phyloP scores from a whole-genome alignment of 352 stramenopile genomes.

The Phytophthora vignae region DNA sequence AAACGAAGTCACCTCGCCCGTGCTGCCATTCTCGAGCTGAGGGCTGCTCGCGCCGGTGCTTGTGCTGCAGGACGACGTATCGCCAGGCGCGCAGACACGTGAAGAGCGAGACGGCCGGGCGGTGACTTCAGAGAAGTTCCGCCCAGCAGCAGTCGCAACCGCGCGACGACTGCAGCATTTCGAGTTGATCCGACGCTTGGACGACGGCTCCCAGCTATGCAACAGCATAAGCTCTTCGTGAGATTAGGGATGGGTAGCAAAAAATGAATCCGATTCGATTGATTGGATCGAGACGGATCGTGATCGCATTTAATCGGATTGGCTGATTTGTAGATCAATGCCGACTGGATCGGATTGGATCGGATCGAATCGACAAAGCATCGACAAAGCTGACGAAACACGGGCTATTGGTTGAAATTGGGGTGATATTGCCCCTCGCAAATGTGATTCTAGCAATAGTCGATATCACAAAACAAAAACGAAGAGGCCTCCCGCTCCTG shows the following conservation, averaged over 20 bases:
- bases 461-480: no score
- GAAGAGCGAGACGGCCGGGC: conserved; percentile 40
- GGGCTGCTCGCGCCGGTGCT: conserved; percentile 42
- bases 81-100: conserved; percentile 57
- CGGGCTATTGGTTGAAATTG: no score
- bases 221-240: background rate
- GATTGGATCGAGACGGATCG: no score
- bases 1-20: conserved; percentile 42
- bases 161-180: conserved; percentile 19
- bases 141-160: conserved; percentile 42
- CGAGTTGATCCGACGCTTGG: conserved; percentile 9
- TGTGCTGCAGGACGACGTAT: conserved; percentile 45
- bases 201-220: background rate
- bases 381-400: no score
- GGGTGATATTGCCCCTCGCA: no score
- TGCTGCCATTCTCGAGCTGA: conserved; percentile 43
- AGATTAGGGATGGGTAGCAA: background rate
- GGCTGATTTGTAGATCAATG: no score
- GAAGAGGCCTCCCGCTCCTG: no score
- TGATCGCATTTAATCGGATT: no score
- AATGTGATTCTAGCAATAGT: no score
- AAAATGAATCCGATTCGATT: no score
- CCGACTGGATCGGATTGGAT: no score
- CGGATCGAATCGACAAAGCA: no score
- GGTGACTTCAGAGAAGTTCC: conserved; percentile 37